Conservation (phyloP, 768 basidiomycete genomes). For the Ephemerocybe angulata region DNA sequence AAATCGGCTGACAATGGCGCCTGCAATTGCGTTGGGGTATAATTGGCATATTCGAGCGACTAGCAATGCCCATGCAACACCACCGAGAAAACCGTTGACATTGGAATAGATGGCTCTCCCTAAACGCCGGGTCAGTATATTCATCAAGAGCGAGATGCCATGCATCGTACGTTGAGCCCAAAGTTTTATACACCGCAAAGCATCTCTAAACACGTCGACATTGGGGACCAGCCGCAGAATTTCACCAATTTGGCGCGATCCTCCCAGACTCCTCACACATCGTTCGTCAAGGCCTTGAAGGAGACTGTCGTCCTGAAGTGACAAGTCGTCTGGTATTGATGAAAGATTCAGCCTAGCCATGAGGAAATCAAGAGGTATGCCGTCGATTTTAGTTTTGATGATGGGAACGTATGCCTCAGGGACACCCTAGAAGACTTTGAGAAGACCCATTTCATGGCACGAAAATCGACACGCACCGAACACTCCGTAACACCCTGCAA, state of each 20-base stretch:
- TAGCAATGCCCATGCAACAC: conserved; percentile 97
- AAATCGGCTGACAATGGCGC: conserved; percentile 94
- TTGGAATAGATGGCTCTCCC: conserved; percentile 97
- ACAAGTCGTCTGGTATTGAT: conserved; percentile 88
- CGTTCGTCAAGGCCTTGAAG: conserved; percentile 91
- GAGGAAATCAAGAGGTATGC: conserved; percentile 90
- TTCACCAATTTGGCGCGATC: conserved; percentile 93
- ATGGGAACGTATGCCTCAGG: conserved; percentile 97
- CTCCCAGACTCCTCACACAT: conserved; percentile 92
- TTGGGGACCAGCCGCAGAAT: conserved; percentile 94
- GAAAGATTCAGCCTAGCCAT: conserved; percentile 87
- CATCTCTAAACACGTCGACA: conserved; percentile 90
- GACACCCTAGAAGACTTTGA: conserved; percentile 61
- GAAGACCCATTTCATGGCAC: background rate
- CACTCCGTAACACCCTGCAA: conserved; percentile 84
- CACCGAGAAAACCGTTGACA: conserved; percentile 95
- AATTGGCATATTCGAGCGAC: conserved; percentile 99
- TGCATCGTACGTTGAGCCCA: conserved; percentile 86
- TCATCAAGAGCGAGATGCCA: background rate
- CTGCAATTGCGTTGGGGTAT: conserved; percentile 92
- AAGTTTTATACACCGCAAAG: conserved; percentile 91
- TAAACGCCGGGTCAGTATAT: conserved; percentile 31
- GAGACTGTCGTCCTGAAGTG: conserved; percentile 86
- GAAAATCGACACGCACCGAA: conserved; percentile 64
- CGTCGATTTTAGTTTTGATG: conserved; percentile 85